Evolutionary conservation across 257 asterid genomes (phyloP), one percentile per base, ranked within the genome.

Genomic region (Solanum chmielewskii): DNA sequence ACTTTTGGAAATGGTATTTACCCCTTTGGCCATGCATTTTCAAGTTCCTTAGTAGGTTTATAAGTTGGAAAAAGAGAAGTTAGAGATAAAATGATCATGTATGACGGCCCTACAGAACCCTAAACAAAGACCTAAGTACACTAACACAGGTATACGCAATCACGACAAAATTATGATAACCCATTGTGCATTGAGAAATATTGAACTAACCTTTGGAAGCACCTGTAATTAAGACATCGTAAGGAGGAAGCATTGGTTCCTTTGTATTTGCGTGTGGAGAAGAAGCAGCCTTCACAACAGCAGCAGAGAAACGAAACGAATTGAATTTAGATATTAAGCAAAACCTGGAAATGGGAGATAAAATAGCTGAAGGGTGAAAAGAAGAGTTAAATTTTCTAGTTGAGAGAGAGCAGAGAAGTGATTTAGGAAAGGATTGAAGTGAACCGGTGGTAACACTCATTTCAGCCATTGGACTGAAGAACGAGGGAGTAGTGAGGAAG

Each of bases 141-240:
- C 25, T 35, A 77, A 47, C 37, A 77, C 84, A 78, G 45, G 23
- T 25, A 76, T 76, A n/a, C 84, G 41, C 39, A 77, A 77, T 69
- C 41, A 29, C 6, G 9, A 29, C 75, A 78, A 78, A 37, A 42
- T 14, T 44, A 77, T 77, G 60, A 42, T 7, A 77, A n/a, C 83
- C 83, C 83, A 23, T 77, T 70, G 44, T 33, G 10, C 25, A 18
- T 71, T 71, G 80, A 21, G 7, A 52, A 52, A 6, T 52, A 52
- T 52, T 33, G 27, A 14, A 11, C 77, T 31, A 68, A 96, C 99
- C 99, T 92, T 96, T 96, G 49, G 94, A 91, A 74, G 96, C 93
- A 83, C 99, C 99, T 9, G 98, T 96, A 86, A 95, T 95, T 92
- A 96, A 91, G 85, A 96, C 98, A 83, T 93, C 95, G 86, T 90